phyloP scores from a whole-genome alignment of 495 filamentous ascomycete species.

The Aspergillus asperescens region DNA sequence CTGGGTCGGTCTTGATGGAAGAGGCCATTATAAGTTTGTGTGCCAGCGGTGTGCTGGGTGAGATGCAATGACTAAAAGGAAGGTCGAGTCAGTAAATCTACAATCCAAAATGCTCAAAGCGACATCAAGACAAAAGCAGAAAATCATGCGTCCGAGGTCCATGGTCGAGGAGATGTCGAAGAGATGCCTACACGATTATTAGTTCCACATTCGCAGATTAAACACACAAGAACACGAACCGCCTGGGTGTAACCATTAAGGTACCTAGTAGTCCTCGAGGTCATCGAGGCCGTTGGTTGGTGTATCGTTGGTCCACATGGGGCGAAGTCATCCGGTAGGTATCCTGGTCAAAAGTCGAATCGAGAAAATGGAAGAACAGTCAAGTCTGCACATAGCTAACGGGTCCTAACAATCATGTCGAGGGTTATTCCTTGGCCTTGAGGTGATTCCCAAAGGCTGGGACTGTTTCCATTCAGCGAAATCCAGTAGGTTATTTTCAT shows the following conservation, averaged over 20 bases:
- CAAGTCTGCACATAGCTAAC: not conserved
- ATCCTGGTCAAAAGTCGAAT: not conserved
- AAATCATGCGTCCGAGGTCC: conserved; percentile 26
- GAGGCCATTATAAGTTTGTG: conserved; percentile 34
- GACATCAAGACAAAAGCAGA: conserved; percentile 14
- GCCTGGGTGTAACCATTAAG: not conserved
- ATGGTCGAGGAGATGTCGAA: conserved; percentile 8
- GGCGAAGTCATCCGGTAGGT: not conserved
- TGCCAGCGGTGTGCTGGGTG: conserved; percentile 14
- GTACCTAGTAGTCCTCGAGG: not conserved
- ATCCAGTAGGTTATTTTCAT: conserved; percentile 2
- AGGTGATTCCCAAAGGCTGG: conserved; percentile 1
- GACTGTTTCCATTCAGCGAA: conserved; percentile 11
- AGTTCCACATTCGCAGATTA: conserved; percentile 1
- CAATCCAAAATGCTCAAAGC: conserved; percentile 6
- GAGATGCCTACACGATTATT: conserved; percentile 15
- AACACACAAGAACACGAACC: not conserved
- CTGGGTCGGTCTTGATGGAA: conserved; percentile 35
- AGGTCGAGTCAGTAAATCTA: conserved; percentile 34
- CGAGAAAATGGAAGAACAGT: not conserved
- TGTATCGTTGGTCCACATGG: conserved; percentile 7
- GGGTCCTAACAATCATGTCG: not conserved
- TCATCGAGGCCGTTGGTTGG: not conserved
- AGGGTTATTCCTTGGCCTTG: not conserved
- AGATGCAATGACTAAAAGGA: conserved; percentile 25